Percentiles rank a stretch among this genome's conserved stretches.
Conservation (phyloP, 129 eudicot species). For the Flaveria brownii region DNA sequence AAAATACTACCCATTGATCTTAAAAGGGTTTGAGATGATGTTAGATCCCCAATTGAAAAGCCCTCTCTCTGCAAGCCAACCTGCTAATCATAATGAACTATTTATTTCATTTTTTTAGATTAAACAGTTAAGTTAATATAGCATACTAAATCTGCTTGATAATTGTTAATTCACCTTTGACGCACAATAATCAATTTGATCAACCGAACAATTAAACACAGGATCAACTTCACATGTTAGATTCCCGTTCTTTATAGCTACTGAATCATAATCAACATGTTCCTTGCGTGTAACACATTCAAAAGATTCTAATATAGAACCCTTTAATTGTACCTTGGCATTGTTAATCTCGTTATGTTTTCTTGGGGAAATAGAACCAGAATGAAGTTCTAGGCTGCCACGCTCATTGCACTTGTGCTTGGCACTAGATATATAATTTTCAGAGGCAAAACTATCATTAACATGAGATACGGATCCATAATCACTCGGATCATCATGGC, state of each 20-base stretch:
- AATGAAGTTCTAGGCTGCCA: conserved; percentile 15
- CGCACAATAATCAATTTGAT: conserved; percentile 30
- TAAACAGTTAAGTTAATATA: conserved; percentile 12
- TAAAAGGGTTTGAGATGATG: conserved; percentile 31
- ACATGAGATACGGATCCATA: conserved; percentile 52
- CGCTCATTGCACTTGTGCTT: conserved; percentile 28
- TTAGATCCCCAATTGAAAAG: conserved; percentile 22
- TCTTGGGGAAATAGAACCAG: conserved; percentile 15
- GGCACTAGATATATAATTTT: conserved; percentile 21
- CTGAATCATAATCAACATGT: conserved; percentile 8
- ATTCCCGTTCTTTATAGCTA: conserved; percentile 28
- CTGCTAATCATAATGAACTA: conserved; percentile 13
- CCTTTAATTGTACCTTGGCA: not conserved
- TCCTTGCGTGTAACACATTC: conserved; percentile 30
- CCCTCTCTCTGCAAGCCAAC: conserved; percentile 45
- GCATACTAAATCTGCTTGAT: conserved; percentile 2
- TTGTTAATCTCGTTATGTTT: conserved; percentile 9
- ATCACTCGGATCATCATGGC: conserved; percentile 22
- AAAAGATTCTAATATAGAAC: conserved; percentile 19
- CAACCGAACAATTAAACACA: conserved; percentile 26
- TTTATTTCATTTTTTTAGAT: not conserved
- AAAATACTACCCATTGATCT: conserved; percentile 35
- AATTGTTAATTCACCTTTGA: conserved; percentile 41
- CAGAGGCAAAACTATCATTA: conserved; percentile 51
- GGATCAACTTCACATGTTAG: conserved; percentile 30